A percentile compares a stretch with the other conserved stretches of the same genome.
These are phyloP conservation scores for Candida neerlandica DNA, from an alignment of 1,139 yeast species.

Conservation along the genomic window DNA sequence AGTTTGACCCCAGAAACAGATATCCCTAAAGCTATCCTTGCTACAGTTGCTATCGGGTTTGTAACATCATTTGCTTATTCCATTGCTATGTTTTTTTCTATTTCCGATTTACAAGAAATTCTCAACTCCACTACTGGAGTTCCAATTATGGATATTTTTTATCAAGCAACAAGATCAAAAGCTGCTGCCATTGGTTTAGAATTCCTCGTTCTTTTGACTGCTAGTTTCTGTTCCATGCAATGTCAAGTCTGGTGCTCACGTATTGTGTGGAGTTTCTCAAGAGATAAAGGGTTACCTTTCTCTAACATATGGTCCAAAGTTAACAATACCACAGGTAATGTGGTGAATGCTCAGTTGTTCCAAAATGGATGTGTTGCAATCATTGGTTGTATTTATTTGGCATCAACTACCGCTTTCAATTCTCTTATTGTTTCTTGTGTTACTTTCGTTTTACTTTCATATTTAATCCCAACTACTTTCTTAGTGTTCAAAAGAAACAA, in stretches of 20 bases:
- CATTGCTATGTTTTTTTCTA: slow-evolving; percentile 64
- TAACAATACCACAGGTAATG: slow-evolving; percentile 33
- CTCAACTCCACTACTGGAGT: slow-evolving; percentile 54
- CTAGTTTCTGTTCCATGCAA: slow-evolving; percentile 69
- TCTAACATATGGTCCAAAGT: slow-evolving; percentile 37
- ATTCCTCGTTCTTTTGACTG: slow-evolving; percentile 58
- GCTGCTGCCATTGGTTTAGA: slow-evolving; percentile 65
- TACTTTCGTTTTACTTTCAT: slow-evolving; percentile 37
- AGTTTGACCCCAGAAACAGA: slow-evolving; percentile 58
- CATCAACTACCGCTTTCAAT: slow-evolving; percentile 45
- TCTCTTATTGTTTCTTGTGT: slow-evolving; percentile 44
- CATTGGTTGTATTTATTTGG: slow-evolving; percentile 45
- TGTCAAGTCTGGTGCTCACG: slow-evolving; percentile 80
- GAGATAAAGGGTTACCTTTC: slow-evolving; percentile 56
- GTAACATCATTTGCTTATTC: slow-evolving; percentile 60
- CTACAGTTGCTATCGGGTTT: slow-evolving; percentile 69
- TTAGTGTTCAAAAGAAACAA: slow-evolving; percentile 39
- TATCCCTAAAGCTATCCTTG: slow-evolving; percentile 64
- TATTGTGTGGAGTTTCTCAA: slow-evolving; percentile 75
- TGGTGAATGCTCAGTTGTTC: slow-evolving; percentile 40
- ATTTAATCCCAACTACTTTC: slow-evolving; percentile 35
- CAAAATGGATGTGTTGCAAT: slow-evolving; percentile 38
- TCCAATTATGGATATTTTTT: slow-evolving; percentile 63
- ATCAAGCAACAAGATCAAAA: slow-evolving; percentile 57
- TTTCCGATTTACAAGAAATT: slow-evolving; percentile 51